A percentile compares a stretch with the other conserved stretches of the same genome.
phyloP scores from a whole-genome alignment of 2,329 filamentous ascomycete species.

The Onygenales sp. region DNA sequence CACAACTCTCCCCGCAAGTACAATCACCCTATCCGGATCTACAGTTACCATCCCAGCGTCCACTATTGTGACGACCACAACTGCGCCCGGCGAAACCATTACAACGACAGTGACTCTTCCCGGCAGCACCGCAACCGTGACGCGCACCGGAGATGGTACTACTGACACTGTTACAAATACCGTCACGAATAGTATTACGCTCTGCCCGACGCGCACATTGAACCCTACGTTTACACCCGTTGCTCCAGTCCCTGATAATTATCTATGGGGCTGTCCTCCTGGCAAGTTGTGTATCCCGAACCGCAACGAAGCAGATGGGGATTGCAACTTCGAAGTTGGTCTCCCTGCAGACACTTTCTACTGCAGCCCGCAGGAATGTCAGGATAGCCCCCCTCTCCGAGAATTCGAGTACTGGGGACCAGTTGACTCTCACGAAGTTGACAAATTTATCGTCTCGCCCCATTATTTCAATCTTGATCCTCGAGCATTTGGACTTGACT shows the following conservation, averaged over 20 bases:
- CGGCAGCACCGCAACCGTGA: constrained; percentile 9
- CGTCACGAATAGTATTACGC: constrained; percentile 10
- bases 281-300: constrained; percentile 33
- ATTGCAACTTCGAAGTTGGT: constrained; percentile 32
- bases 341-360: constrained; percentile 29
- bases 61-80: constrained; percentile 11
- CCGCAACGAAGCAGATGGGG: constrained; percentile 19
- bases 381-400: neutral
- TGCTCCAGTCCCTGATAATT: constrained; percentile 18
- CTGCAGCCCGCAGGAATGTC: constrained; percentile 32
- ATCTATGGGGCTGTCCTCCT: constrained; percentile 33
- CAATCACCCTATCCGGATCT: constrained; percentile 9
- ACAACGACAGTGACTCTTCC: constrained; percentile 11
- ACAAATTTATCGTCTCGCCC: constrained; percentile 42
- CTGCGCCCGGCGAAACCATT: constrained; percentile 13
- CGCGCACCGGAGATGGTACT: constrained; percentile 3
- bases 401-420: neutral
- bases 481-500: constrained; percentile 51
- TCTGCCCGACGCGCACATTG: constrained; percentile 20
- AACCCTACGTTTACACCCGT: constrained; percentile 23
- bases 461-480: constrained; percentile 60
- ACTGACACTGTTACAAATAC: constrained; percentile 9
- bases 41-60: constrained; percentile 5
- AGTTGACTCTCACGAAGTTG: constrained; percentile 11
- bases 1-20: constrained; percentile 7